Percentiles rank a stretch among this genome's conserved stretches.
phyloP scores from a whole-genome alignment of 371 early-diverging fungal species.

The Nematocida ausubeli region DNA sequence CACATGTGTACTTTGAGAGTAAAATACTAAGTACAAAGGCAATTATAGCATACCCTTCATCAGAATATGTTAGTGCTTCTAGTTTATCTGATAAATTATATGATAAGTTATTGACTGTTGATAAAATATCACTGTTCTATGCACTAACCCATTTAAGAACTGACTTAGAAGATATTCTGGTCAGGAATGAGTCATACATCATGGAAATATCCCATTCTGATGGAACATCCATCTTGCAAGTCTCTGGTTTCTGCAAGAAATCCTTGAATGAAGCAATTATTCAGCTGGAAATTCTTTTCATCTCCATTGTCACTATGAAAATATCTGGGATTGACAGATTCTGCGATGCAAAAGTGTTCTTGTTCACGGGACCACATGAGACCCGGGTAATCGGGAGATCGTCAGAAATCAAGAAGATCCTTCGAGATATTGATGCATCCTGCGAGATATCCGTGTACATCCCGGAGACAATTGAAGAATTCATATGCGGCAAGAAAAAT shows the following conservation, averaged over 20 bases:
- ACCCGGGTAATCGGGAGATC: conserved; percentile 18
- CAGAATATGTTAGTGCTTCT: neutral
- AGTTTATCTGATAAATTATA: neutral
- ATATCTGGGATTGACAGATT: conserved; percentile 11
- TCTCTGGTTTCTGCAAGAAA: conserved; percentile 12
- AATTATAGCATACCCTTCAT: conserved; percentile 18
- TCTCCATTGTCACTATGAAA: conserved; percentile 20
- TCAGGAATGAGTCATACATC: conserved; percentile 47
- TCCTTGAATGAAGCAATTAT: conserved; percentile 5
- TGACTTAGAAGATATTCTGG: conserved; percentile 54
- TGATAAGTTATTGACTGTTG: conserved; percentile 11
- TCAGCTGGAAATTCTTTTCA: conserved; percentile 30
- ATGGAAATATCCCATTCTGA: conserved; percentile 23
- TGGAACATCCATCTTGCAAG: neutral
- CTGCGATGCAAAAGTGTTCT: conserved; percentile 37
- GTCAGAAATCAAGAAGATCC: conserved; percentile 37
- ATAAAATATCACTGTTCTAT: conserved; percentile 44
- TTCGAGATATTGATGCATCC: conserved; percentile 12
- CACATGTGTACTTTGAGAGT: conserved; percentile 50
- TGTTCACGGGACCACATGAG: neutral
- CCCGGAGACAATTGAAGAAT: conserved; percentile 77
- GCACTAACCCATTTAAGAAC: conserved; percentile 32
- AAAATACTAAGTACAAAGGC: conserved; percentile 49
- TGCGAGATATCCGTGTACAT: conserved; percentile 69
- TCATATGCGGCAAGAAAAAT: conserved; percentile 83